Percentiles rank a stretch among this genome's conserved stretches.
Evolutionary conservation across 108 stramenopile genomes (phyloP).

Genomic region (Skeletonema marinoi): DNA sequence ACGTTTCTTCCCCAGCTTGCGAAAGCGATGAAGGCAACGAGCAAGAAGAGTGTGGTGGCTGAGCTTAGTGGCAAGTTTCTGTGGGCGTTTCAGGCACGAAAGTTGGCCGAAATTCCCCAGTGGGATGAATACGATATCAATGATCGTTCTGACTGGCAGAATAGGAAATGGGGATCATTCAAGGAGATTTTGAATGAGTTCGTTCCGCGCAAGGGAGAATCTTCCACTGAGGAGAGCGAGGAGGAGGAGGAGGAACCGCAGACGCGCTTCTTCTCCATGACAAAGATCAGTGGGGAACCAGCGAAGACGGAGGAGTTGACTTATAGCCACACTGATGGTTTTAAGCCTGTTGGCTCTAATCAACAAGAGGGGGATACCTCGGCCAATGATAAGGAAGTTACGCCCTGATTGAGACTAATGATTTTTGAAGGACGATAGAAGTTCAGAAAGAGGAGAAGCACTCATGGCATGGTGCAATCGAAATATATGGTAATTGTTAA

Average conservation of each 20-base stretch:
- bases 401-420: too few species aligned
- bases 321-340: not conserved
- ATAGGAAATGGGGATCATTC: not conserved
- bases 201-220: conserved; percentile 1
- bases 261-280: not conserved
- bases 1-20: conserved; percentile 3
- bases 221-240: not conserved
- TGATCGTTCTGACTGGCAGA: not conserved
- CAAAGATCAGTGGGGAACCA: not conserved
- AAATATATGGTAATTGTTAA: too few species aligned
- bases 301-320: not conserved
- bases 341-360: not conserved
- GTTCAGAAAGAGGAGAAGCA: too few species aligned
- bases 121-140: not conserved
- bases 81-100: conserved; percentile 3
- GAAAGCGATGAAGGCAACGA: conserved; percentile 6
- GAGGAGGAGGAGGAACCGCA: not conserved
- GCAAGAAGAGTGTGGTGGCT: not conserved
- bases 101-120: not conserved
- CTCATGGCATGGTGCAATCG: not conserved
- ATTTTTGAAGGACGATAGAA: too few species aligned
- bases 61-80: not conserved
- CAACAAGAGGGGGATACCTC: not conserved
- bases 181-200: conserved; percentile 8
- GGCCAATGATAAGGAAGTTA: not conserved